Percentiles rank a stretch among this genome's conserved stretches.
These are phyloP conservation scores for Vaccinium darrowii DNA, from an alignment of 148 eudicot species.

Conservation along the genomic window DNA sequence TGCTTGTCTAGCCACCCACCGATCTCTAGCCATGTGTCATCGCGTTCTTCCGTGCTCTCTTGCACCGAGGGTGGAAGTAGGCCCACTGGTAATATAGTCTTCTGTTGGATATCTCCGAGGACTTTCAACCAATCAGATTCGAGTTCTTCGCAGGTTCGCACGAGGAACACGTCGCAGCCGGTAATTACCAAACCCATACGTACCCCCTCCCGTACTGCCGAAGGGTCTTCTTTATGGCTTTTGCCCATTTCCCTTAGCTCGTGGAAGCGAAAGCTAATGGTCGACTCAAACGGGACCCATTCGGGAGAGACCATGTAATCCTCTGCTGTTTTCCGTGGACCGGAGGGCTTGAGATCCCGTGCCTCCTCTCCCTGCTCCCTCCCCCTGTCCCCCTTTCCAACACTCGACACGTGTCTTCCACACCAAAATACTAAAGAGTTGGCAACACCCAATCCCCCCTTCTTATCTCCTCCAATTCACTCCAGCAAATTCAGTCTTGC, in stretches of 20 bases:
- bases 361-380: no score
- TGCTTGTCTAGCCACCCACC: background rate
- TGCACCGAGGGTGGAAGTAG: constrained; percentile 9
- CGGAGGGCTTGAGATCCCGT: no score
- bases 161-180: background rate
- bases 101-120: constrained; percentile 11
- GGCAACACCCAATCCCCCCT: no score
- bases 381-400: no score
- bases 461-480: no score
- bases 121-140: constrained; percentile 20
- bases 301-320: constrained; percentile 7
- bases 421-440: no score
- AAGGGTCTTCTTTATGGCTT: background rate
- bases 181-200: background rate
- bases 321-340: background rate
- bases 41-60: background rate
- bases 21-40: background rate
- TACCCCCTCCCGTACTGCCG: background rate
- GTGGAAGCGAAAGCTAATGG: background rate
- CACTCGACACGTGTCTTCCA: no score
- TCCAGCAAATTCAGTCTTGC: no score
- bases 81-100: constrained; percentile 14
- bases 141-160: constrained; percentile 12
- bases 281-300: constrained; percentile 19
- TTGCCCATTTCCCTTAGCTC: background rate